A percentile compares a stretch with the other conserved stretches of the same genome.
These are phyloP conservation scores for Ganoderma lingzhi DNA, from an alignment of 1,284 basidiomycete genomes.

Conservation along the genomic window DNA sequence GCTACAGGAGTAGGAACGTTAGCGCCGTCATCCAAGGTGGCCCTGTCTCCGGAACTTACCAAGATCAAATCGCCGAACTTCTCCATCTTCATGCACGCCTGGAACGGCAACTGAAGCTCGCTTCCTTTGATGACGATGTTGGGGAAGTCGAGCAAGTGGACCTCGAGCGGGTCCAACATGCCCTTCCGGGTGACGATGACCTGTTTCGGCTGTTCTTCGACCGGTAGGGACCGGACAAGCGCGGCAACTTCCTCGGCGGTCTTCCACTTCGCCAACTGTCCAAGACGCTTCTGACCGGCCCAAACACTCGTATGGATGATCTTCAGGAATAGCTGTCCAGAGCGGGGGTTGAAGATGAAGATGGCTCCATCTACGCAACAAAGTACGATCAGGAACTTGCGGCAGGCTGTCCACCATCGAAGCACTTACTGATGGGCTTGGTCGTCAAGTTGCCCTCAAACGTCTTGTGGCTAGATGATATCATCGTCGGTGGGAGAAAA, in stretches of 20 bases:
- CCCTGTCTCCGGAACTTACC: conserved; percentile 49
- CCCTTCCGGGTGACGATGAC: conserved; percentile 99
- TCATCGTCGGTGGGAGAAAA: conserved; percentile 11
- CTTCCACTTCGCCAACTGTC: conserved; percentile 99
- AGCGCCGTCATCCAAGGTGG: neutral
- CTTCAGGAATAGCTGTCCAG: conserved; percentile 98
- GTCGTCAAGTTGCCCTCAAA: conserved; percentile 99
- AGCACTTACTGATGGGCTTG: conserved; percentile 90
- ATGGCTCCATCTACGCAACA: conserved; percentile 85
- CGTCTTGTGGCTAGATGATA: conserved; percentile 83
- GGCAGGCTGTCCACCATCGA: neutral
- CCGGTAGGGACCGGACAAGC: conserved; percentile 94
- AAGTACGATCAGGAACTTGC: conserved; percentile 11
- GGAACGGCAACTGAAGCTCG: conserved; percentile 98
- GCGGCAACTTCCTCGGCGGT: conserved; percentile 99
- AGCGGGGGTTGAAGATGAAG: conserved; percentile 99
- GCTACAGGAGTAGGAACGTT: conserved; percentile 45
- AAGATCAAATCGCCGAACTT: conserved; percentile 98
- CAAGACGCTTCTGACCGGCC: conserved; percentile 99
- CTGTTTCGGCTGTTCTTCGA: conserved; percentile 99
- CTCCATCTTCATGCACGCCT: conserved; percentile 99
- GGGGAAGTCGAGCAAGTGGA: conserved; percentile 98
- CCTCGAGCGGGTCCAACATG: conserved; percentile 98
- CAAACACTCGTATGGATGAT: conserved; percentile 99
- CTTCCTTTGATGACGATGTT: conserved; percentile 99